A percentile compares a stretch with the other conserved stretches of the same genome.
Conservation (phyloP, 2,329 filamentous ascomycete genomes). For the Trichophaea hybrida region DNA sequence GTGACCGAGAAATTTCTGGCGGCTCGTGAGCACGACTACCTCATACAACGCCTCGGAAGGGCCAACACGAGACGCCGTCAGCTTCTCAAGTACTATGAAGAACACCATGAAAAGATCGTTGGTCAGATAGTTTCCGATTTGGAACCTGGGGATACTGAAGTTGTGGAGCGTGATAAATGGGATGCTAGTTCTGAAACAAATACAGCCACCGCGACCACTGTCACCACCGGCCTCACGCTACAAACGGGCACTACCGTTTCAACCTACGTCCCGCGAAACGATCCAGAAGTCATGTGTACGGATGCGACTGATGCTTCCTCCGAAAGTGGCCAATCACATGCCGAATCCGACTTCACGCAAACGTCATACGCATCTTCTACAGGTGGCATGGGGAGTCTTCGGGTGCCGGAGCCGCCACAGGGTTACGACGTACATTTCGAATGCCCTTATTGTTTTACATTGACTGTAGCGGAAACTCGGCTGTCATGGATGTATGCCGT, state of each 20-base stretch:
- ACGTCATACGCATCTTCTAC: neutral
- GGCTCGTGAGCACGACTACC: neutral
- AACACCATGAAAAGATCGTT: slow-evolving; percentile 29
- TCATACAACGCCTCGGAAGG: slow-evolving; percentile 27
- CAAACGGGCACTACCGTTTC: neutral
- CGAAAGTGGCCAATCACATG: neutral
- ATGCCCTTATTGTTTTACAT: slow-evolving; percentile 28
- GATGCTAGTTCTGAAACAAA: neutral
- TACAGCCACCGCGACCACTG: neutral
- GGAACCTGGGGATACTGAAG: neutral
- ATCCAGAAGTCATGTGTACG: neutral
- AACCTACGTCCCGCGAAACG: neutral
- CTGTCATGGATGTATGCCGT: neutral
- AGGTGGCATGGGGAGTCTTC: neutral
- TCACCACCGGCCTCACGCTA: neutral
- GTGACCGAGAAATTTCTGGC: neutral
- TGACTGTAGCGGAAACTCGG: neutral
- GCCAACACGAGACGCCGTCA: slow-evolving; percentile 29
- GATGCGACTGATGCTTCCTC: neutral
- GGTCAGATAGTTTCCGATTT: neutral
- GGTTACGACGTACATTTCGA: slow-evolving; percentile 24
- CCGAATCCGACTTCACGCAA: neutral
- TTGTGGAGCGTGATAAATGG: slow-evolving; percentile 7
- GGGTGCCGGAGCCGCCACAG: slow-evolving; percentile 25
- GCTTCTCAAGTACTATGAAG: slow-evolving; percentile 29